A percentile compares a stretch with the other conserved stretches of the same genome.
Conservation (phyloP, 2,329 filamentous ascomycete species). For the Ceratocystis alfenasii region DNA sequence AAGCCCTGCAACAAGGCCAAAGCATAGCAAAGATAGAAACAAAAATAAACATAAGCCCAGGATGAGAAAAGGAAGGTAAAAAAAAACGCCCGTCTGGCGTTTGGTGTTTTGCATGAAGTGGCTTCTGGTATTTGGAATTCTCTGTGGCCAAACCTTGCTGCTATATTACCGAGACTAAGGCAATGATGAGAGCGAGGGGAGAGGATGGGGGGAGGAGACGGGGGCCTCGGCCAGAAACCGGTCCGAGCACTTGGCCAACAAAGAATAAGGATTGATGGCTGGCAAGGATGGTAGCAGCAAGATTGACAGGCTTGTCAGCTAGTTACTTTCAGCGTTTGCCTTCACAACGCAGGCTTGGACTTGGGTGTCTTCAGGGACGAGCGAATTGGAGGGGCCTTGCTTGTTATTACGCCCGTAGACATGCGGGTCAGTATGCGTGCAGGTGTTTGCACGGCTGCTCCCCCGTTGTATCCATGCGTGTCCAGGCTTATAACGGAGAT, state of each 20-base stretch:
- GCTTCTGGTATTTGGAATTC: background rate
- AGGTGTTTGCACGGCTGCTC: too few relatives aligned
- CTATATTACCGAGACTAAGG: background rate
- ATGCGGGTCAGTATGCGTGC: too few relatives aligned
- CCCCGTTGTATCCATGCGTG: too few relatives aligned
- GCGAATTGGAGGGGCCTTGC: too few relatives aligned
- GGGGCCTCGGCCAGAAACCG: background rate
- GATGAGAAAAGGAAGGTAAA: too few relatives aligned
- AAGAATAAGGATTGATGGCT: background rate
- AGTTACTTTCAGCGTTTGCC: background rate
- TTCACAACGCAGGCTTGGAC: too few relatives aligned
- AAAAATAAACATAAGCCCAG: background rate
- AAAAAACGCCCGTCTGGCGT: too few relatives aligned
- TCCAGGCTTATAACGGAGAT: too few relatives aligned
- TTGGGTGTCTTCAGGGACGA: too few relatives aligned
- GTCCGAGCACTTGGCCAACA: background rate
- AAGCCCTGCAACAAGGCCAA: too few relatives aligned
- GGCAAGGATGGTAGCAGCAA: background rate
- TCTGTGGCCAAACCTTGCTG: background rate
- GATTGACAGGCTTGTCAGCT: background rate
- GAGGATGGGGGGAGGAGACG: background rate
- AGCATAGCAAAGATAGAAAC: background rate
- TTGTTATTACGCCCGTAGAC: too few relatives aligned
- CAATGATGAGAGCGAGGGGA: background rate
- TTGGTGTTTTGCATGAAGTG: background rate